Evolutionary conservation across 345 rosid species (phyloP).

Genomic region (Dipteronia sinensis): DNA sequence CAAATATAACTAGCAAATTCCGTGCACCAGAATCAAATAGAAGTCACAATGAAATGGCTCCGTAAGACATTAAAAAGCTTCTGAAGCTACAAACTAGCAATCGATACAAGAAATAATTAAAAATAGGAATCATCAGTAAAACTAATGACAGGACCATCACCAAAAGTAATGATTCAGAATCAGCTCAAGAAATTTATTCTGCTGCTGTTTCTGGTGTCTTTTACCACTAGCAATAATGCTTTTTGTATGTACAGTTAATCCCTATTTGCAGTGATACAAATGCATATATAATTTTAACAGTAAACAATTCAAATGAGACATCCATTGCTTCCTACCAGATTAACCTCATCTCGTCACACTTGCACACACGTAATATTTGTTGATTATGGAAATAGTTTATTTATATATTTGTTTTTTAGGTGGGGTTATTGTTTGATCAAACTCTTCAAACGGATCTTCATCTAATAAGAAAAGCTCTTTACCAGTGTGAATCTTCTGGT

Average conservation of each 20-base stretch:
- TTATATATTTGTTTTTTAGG: too few relatives aligned
- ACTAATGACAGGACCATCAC: neutral
- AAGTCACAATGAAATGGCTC: neutral
- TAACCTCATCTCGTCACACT: too few relatives aligned
- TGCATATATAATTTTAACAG: neutral
- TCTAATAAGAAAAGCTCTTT: too few relatives aligned
- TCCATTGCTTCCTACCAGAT: neutral
- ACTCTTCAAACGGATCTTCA: too few relatives aligned
- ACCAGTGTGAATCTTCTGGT: too few relatives aligned
- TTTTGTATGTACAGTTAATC: neutral
- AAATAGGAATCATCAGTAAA: neutral
- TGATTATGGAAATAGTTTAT: too few relatives aligned
- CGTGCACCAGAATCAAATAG: neutral
- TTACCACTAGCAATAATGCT: neutral
- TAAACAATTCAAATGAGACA: neutral
- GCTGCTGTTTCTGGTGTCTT: neutral
- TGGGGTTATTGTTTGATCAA: too few relatives aligned
- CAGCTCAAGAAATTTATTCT: conserved; percentile 3
- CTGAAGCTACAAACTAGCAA: neutral
- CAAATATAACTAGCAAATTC: neutral
- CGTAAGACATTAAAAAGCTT: neutral
- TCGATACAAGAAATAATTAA: neutral
- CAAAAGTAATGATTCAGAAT: neutral
- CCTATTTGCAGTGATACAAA: neutral
- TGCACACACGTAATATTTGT: too few relatives aligned